These are phyloP conservation scores for Penicillium palitans DNA, from an alignment of 2,329 filamentous ascomycete species.

Conservation along the genomic window DNA sequence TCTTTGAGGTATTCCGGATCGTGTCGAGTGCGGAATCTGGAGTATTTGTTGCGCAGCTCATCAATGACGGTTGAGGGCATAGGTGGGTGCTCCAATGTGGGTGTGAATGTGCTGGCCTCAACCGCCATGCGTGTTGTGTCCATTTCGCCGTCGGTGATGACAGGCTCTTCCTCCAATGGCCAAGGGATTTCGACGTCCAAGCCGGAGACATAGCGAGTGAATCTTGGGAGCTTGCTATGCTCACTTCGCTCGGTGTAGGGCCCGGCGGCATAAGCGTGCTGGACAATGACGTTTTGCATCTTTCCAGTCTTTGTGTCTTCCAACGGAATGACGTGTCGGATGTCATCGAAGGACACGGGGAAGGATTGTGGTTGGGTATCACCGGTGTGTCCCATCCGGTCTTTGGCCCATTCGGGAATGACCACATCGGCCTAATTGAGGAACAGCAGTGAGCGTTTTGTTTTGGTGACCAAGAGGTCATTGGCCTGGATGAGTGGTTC, in stretches of 20 bases:
- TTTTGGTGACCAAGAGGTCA: background rate
- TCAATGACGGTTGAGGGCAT: slow-evolving; percentile 78
- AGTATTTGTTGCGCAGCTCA: slow-evolving; percentile 82
- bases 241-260: slow-evolving; percentile 54
- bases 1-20: slow-evolving; percentile 69
- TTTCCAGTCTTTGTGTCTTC: slow-evolving; percentile 64
- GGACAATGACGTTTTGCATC: slow-evolving; percentile 73
- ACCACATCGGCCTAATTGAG: slow-evolving; percentile 43
- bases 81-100: slow-evolving; percentile 73
- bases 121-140: slow-evolving; percentile 78
- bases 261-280: slow-evolving; percentile 61
- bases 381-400: slow-evolving; percentile 40
- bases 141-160: slow-evolving; percentile 55
- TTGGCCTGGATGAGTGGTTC: background rate
- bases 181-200: slow-evolving; percentile 74
- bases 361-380: slow-evolving; percentile 53
- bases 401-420: slow-evolving; percentile 40
- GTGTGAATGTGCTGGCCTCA: slow-evolving; percentile 72
- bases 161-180: slow-evolving; percentile 59
- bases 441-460: slow-evolving; percentile 9
- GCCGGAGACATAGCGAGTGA: slow-evolving; percentile 63
- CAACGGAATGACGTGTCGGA: slow-evolving; percentile 80
- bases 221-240: slow-evolving; percentile 44
- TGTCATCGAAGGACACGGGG: slow-evolving; percentile 65
- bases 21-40: slow-evolving; percentile 77